Evolutionary conservation across 345 rosid genomes (phyloP), one percentile per base, ranked within the genome.

Genomic region (Heritiera littoralis): DNA sequence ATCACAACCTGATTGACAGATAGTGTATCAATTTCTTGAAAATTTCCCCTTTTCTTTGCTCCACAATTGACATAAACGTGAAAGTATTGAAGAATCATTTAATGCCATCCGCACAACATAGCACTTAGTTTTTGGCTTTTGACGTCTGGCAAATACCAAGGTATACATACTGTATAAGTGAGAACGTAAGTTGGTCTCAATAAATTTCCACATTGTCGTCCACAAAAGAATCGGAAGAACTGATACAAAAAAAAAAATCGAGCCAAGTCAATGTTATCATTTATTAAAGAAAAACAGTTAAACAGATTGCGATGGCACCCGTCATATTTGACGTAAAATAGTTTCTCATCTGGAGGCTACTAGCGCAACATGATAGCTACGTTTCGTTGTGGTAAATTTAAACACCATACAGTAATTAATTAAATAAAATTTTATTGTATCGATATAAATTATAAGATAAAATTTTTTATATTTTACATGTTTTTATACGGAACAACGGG

Each of bases 51-150:
- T 18, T 9, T 9, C 49, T 43, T 67, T 43, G 9, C 74, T 69
- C 56, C 58, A 43, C 18, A 28, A 48, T 13, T 28, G 6, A 23
- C 28, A 69, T 49, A 46, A 69, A 69, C n/a, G 40, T 46, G 30
- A 70, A 70, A 14, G 23, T 70, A 13, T 69, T 70, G 74, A 14
- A 70, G 41, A 70, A 49, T 48, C 58, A 48, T 48, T 70, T 7
- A 70, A 48, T 70, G 74, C 58, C 58, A 70, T 10, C n/a, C 12
- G 38, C 58, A 70, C 69, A 70, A 11, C 41, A 28, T 70, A 23
- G 49, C 63, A 79, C 77, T 51, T 49, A 32, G 61, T 49, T 49
- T 69, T 79, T 49, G 45, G 70, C 55, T 64, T 45, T 38, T 38
- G 77, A 35, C 70, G 54, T 49, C 12, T 41, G n/a, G 65, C 38